phyloP scores from a whole-genome alignment of 2,329 filamentous ascomycete species.

The Microdochium paspali region DNA sequence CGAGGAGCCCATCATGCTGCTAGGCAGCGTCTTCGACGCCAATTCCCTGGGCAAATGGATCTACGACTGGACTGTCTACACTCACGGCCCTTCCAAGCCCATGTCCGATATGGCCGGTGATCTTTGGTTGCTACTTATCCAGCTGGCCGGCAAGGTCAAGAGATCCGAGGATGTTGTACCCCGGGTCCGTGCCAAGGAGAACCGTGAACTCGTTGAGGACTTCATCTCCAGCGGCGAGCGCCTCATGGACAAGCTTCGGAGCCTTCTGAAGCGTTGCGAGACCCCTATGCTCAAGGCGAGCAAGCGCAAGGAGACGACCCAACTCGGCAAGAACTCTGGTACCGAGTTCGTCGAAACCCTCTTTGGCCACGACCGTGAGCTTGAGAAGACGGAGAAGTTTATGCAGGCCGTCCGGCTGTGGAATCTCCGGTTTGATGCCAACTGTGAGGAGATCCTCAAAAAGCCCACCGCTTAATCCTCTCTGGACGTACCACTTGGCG shows the following conservation, averaged over 20 bases:
- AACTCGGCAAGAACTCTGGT: constrained; percentile 85
- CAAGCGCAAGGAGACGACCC: constrained; percentile 58
- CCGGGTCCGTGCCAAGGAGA: constrained; percentile 63
- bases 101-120: constrained; percentile 90
- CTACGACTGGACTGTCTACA: constrained; percentile 97
- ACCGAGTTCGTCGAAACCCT: constrained; percentile 94
- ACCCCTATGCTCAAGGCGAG: constrained; percentile 88
- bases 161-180: constrained; percentile 70
- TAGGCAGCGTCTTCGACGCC: constrained; percentile 93
- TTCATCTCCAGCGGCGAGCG: constrained; percentile 86
- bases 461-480: constrained; percentile 42
- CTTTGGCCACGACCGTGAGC: constrained; percentile 83
- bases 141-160: constrained; percentile 90
- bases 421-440: constrained; percentile 90
- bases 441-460: constrained; percentile 81
- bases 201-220: constrained; percentile 74
- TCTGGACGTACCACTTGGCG: neutral
- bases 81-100: constrained; percentile 70
- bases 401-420: constrained; percentile 84
- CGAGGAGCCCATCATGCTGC: constrained; percentile 85
- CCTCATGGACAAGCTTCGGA: constrained; percentile 75
- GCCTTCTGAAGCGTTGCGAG: constrained; percentile 84
- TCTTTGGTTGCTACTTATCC: constrained; percentile 89
- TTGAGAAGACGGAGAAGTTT: constrained; percentile 83
- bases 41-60: constrained; percentile 99